Evolutionary conservation across 129 eudicot species (phyloP).

Genomic region (sunflower (Helianthus annuus)): HanXRQr2.0-SUNRISE NC_035448.2:18616401-18616900

Average conservation of each 20-base stretch:
- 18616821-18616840: too few relatives aligned
- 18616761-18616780: too few relatives aligned
- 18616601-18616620: constrained; percentile 26
- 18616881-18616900: too few relatives aligned
- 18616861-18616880: too few relatives aligned
- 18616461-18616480: background rate
- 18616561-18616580: constrained; percentile 28
- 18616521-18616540: background rate
- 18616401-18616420: too few relatives aligned
- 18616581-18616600: constrained; percentile 25
- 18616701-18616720: too few relatives aligned
- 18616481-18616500: background rate
- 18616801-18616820: too few relatives aligned
- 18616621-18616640: constrained; percentile 26
- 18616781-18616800: too few relatives aligned
- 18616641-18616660: constrained; percentile 13
- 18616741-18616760: too few relatives aligned
- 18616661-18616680: background rate
- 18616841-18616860: too few relatives aligned
- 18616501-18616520: constrained; percentile 1
- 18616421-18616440: background rate
- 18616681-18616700: too few relatives aligned
- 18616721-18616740: too few relatives aligned
- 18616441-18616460: background rate
- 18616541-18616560: constrained; percentile 24